Base-by-base conservation (phyloP, 73 alveolate genomes). In the Urostyla sp. region DNA sequence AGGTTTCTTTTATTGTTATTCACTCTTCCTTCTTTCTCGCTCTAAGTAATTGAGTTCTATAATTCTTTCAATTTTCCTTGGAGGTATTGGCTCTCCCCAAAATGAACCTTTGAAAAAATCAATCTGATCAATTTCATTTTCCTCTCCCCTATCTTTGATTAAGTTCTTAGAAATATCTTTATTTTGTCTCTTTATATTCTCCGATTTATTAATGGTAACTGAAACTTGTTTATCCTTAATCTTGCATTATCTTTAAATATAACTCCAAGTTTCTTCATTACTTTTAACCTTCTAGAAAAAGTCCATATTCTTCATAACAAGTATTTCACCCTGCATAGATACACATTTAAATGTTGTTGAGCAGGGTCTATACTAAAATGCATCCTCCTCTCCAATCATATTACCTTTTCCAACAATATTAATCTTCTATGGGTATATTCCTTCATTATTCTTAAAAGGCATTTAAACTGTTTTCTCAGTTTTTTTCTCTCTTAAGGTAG, bases 341-440 rank as follows among this genome's bases (percentile, higher is more conserved):
- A 15, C 52, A 38, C 90, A 80, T 32, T 37, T 61, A 11, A 61
- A 51, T 4, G 82, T 63, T 0, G 90, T 66, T 5, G 80, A 49
- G 38, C 38, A 63, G 44, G 23, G 55, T 36, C 54, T n/a, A 32
- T 8, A 11, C 18, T 50, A 50, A 21, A 46, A 43, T 15, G 81
- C 84, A 66, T 80, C 90, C 21, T 80, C 90, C 28, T 80, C 90
- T 24, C 84, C 82, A 15, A 80, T 13, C 77, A 80, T 32, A 28
- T 80, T 80, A 15, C 90, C 90, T 23, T 15, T 10, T 2, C 90
- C 84, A 10, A 80, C 36, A 7, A 69, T 6, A 7, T 11, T n/a
- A 7, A 69, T 69, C 45, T 30, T 4, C 23, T 46, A 23, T 0
- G 67, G 28, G 38, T 48, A 69, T 8, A 3, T 1, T 1, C 5